These are phyloP conservation scores for Backusella sp. DNA, from an alignment of 192 early-diverging fungal genomes.

Conservation along the genomic window DNA sequence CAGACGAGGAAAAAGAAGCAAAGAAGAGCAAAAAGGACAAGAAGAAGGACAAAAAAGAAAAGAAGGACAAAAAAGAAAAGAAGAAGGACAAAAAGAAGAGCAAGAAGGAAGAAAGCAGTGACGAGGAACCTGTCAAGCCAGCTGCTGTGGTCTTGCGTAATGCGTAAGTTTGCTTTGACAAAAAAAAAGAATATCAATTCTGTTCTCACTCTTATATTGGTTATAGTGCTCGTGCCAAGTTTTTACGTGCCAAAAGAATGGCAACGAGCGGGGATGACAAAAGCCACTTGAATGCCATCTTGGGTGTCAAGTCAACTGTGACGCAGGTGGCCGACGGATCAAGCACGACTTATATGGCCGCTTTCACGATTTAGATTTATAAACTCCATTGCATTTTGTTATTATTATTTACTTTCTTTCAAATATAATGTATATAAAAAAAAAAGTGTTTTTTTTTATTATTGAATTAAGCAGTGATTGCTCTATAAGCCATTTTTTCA, in stretches of 20 bases:
- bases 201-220: background rate
- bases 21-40: constrained; percentile 36
- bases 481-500: constrained; percentile 2
- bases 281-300: constrained; percentile 51
- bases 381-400: constrained; percentile 5
- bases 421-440: background rate
- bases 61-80: constrained; percentile 32
- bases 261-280: constrained; percentile 36
- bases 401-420: background rate
- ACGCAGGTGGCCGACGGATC: background rate
- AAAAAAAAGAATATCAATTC: background rate
- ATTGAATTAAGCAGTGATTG: background rate
- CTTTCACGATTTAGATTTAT: constrained; percentile 2
- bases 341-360: background rate
- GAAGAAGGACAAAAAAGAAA: constrained; percentile 45
- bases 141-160: constrained; percentile 41
- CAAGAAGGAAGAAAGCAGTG: constrained; percentile 29
- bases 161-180: constrained; percentile 42
- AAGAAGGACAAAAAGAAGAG: constrained; percentile 33
- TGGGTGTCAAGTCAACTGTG: constrained; percentile 47
- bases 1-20: constrained; percentile 36
- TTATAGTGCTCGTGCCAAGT: constrained; percentile 49
- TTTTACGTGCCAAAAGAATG: constrained; percentile 45
- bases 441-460: background rate
- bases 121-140: constrained; percentile 15